phyloP scores from a whole-genome alignment of 169 alveolate species.

The Plasmodium malariae region DNA sequence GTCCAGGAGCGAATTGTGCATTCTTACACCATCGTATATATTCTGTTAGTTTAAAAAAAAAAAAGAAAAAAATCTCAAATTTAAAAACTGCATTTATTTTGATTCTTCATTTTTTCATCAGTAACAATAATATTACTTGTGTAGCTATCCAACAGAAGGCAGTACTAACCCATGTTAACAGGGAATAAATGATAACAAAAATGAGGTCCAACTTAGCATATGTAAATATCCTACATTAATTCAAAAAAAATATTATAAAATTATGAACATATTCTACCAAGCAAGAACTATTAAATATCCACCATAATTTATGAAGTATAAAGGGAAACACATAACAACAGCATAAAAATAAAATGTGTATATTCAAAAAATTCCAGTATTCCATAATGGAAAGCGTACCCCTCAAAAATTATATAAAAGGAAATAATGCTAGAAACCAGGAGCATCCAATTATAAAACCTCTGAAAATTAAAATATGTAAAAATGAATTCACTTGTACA shows the following conservation, averaged over 20 bases:
- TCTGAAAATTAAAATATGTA: constrained; percentile 5
- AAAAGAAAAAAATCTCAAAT: neutral
- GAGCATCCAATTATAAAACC: constrained; percentile 73
- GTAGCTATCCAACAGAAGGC: constrained; percentile 53
- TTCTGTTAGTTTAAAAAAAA: constrained; percentile 15
- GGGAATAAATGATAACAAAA: constrained; percentile 21
- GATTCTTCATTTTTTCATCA: neutral
- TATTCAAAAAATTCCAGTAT: no score
- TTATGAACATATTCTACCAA: no score
- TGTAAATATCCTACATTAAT: constrained; percentile 50
- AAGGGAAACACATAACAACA: no score
- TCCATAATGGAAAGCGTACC: constrained; percentile 1
- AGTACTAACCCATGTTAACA: constrained; percentile 23
- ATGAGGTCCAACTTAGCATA: constrained; percentile 4
- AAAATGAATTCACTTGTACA: neutral
- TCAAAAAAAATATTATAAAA: no score
- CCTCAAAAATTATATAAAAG: constrained; percentile 34
- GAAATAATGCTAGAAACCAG: constrained; percentile 60
- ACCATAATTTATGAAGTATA: no score
- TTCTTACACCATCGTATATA: constrained; percentile 41
- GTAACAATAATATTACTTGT: constrained; percentile 18
- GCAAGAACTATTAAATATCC: no score
- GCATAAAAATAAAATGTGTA: no score
- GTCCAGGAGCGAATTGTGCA: constrained; percentile 20
- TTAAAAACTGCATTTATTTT: neutral